phyloP scores from a whole-genome alignment of 768 basidiomycete genomes.

The Suillus bovinus region DNA sequence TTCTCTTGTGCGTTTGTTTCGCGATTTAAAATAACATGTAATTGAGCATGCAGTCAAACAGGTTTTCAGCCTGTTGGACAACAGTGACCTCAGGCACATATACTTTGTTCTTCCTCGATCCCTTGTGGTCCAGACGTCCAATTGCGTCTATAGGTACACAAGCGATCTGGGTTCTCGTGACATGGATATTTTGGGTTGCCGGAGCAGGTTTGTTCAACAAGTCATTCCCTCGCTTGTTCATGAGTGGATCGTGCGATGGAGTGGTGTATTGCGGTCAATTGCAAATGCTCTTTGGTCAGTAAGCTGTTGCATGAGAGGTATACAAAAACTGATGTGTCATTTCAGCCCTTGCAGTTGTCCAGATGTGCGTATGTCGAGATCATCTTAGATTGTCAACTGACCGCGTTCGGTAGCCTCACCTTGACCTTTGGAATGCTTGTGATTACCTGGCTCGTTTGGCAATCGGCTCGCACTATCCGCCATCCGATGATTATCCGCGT shows the following conservation, averaged over 20 bases:
- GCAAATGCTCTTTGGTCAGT: slow-evolving; percentile 52
- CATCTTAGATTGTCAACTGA: slow-evolving; percentile 13
- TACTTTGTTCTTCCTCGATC: slow-evolving; percentile 62
- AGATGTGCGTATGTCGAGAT: slow-evolving; percentile 42
- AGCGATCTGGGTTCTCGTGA: slow-evolving; percentile 56
- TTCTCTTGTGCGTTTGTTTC: slow-evolving; percentile 46
- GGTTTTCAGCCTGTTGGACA: slow-evolving; percentile 65
- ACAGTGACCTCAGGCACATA: slow-evolving; percentile 50
- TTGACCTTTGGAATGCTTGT: slow-evolving; percentile 49
- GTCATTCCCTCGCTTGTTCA: slow-evolving; percentile 46
- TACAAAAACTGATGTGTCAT: slow-evolving; percentile 13
- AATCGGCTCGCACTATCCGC: slow-evolving; percentile 42
- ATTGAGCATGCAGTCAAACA: slow-evolving; percentile 24
- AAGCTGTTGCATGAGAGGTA: not conserved
- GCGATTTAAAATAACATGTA: slow-evolving; percentile 3
- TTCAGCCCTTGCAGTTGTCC: slow-evolving; percentile 49
- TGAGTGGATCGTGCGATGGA: slow-evolving; percentile 39
- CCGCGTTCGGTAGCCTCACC: slow-evolving; percentile 35
- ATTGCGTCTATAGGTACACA: slow-evolving; percentile 60
- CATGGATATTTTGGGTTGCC: slow-evolving; percentile 63
- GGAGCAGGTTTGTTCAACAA: slow-evolving; percentile 53
- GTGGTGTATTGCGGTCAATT: slow-evolving; percentile 58
- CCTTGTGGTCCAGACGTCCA: slow-evolving; percentile 52
- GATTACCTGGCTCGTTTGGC: slow-evolving; percentile 54
- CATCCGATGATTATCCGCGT: slow-evolving; percentile 31